These are phyloP conservation scores for Colletotrichum costaricense DNA, from an alignment of 2,329 filamentous ascomycete species.

Conservation along the genomic window DNA sequence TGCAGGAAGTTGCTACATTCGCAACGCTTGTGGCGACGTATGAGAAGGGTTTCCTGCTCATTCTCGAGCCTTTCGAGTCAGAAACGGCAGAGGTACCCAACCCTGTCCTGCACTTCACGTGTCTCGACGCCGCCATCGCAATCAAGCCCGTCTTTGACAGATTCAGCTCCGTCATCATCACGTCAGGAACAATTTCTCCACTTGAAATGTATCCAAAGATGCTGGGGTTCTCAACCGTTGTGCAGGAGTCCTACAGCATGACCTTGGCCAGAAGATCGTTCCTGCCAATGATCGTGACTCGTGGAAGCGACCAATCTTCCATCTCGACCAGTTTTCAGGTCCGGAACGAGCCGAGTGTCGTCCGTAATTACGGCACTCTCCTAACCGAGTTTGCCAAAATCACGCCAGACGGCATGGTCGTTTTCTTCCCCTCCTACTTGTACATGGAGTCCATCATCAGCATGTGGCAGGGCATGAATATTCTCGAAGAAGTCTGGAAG, in stretches of 20 bases:
- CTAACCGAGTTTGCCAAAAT: conserved; percentile 96
- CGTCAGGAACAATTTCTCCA: conserved; percentile 95
- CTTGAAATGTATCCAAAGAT: conserved; percentile 99
- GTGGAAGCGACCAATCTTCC: conserved; percentile 92
- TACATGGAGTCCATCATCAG: conserved; percentile 99
- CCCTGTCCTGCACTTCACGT: conserved; percentile 96
- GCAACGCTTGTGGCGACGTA: conserved; percentile 96
- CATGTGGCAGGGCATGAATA: conserved; percentile 99
- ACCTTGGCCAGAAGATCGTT: conserved; percentile 95
- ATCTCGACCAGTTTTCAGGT: conserved; percentile 96
- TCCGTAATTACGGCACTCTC: conserved; percentile 94
- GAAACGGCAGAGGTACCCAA: conserved; percentile 96
- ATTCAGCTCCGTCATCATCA: conserved; percentile 98
- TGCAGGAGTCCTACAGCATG: conserved; percentile 98
- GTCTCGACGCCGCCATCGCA: conserved; percentile 95
- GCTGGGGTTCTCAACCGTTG: conserved; percentile 91
- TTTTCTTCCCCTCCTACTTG: conserved; percentile 98
- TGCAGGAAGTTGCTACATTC: conserved; percentile 98
- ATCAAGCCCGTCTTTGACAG: conserved; percentile 98
- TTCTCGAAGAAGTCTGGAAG: conserved; percentile 97
- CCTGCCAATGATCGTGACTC: conserved; percentile 95
- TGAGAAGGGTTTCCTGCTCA: conserved; percentile 94
- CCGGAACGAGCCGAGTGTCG: conserved; percentile 94
- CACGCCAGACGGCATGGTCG: conserved; percentile 97
- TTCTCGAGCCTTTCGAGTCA: conserved; percentile 96